phyloP scores from a whole-genome alignment of 768 basidiomycete species.

The Mycena amicta region DNA sequence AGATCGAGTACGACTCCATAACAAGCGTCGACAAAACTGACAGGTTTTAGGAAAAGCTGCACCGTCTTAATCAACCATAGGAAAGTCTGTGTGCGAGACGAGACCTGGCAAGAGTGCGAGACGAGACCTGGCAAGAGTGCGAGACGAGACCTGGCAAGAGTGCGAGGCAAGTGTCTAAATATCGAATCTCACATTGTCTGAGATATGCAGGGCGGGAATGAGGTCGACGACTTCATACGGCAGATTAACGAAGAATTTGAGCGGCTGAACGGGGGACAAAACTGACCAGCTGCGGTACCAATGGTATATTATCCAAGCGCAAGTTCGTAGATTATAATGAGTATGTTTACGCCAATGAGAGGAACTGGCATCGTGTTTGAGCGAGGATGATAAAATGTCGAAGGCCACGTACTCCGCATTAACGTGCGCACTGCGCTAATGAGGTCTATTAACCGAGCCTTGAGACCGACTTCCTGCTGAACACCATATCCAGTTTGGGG shows the following conservation, averaged over 20 bases:
- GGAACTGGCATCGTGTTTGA: conserved; percentile 63
- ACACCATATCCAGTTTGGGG: conserved; percentile 57
- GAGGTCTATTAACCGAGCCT: conserved; percentile 86
- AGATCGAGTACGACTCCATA: conserved; percentile 52
- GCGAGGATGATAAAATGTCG: conserved; percentile 1
- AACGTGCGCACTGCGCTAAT: conserved; percentile 95
- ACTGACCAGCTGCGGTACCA: conserved; percentile 6
- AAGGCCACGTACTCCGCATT: conserved; percentile 83
- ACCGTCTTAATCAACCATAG: conserved; percentile 76
- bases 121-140: conserved; percentile 51
- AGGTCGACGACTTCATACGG: conserved; percentile 69
- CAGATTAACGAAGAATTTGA: conserved; percentile 78
- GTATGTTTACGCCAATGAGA: conserved; percentile 82
- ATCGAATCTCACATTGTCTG: background rate
- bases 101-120: conserved; percentile 78
- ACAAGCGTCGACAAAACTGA: background rate
- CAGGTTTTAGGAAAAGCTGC: conserved; percentile 71
- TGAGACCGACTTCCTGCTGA: conserved; percentile 66
- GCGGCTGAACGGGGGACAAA: conserved; percentile 51
- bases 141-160: conserved; percentile 48
- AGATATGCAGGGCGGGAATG: conserved; percentile 67
- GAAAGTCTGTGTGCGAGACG: conserved; percentile 76
- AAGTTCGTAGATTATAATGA: conserved; percentile 87
- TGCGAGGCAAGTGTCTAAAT: conserved; percentile 81
- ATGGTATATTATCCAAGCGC: conserved; percentile 44